Percentiles rank a stretch among this genome's conserved stretches.
These are phyloP conservation scores for Fusarium robinianum DNA, from an alignment of 2,329 filamentous ascomycete genomes.

Conservation along the genomic window DNA sequence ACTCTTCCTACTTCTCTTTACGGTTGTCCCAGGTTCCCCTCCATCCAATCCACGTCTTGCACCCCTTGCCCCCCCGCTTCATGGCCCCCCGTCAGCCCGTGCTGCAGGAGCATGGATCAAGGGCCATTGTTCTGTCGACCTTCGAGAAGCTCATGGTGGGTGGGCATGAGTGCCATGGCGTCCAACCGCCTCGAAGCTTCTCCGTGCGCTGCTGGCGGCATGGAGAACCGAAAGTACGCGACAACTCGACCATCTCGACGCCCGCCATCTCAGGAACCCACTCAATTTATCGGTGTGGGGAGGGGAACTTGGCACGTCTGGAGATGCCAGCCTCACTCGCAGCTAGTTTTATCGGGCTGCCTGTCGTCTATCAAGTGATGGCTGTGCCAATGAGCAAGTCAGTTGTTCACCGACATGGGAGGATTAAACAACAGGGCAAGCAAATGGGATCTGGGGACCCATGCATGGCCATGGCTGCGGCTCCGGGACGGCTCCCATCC, in stretches of 20 bases:
- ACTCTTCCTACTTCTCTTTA: too few relatives aligned
- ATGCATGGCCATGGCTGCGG: slow-evolving; percentile 21
- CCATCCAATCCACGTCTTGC: too few relatives aligned
- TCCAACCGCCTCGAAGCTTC: slow-evolving; percentile 11
- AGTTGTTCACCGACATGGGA: background rate
- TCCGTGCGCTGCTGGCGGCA: background rate
- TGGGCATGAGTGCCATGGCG: slow-evolving; percentile 12
- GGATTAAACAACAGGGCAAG: slow-evolving; percentile 1
- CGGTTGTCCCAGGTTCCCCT: too few relatives aligned
- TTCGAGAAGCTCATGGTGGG: slow-evolving; percentile 35
- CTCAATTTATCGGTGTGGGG: too few relatives aligned
- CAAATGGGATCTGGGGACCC: slow-evolving; percentile 6
- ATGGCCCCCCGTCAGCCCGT: slow-evolving; percentile 31
- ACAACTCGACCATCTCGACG: background rate
- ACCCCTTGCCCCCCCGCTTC: slow-evolving; percentile 28
- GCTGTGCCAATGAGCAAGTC: slow-evolving; percentile 1
- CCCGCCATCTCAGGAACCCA: background rate
- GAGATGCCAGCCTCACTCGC: slow-evolving; percentile 17
- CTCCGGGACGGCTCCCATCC: slow-evolving; percentile 26
- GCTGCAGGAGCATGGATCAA: slow-evolving; percentile 30
- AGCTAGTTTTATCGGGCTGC: slow-evolving; percentile 2
- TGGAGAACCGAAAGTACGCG: background rate
- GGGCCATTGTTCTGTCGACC: slow-evolving; percentile 33
- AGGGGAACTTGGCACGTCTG: slow-evolving; percentile 10
- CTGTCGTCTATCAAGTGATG: background rate